Percentiles rank a stretch among this genome's conserved stretches.
Conservation (phyloP, 345 rosid species). For the thale cress (Arabidopsis thaliana) region DNA sequence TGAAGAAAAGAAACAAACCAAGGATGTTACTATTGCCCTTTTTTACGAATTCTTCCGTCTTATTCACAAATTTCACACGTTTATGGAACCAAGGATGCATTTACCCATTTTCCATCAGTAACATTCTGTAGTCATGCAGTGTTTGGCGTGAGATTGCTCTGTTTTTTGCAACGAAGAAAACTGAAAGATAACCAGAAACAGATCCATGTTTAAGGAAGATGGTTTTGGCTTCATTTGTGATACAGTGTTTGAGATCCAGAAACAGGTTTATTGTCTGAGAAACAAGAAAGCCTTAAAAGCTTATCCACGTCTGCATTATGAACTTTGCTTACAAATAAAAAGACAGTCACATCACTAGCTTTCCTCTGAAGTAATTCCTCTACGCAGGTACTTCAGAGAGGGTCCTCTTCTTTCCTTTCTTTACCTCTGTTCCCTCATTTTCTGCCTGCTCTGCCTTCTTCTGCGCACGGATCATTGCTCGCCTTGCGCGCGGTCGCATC, state of each 20-base stretch:
- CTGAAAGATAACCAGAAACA: background rate
- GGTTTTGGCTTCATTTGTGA: background rate
- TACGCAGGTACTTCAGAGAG: conserved; percentile 50
- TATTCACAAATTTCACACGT: background rate
- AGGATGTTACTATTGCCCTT: conserved; percentile 7
- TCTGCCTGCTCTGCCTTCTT: conserved; percentile 78
- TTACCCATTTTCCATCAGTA: background rate
- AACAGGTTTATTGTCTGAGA: conserved; percentile 17
- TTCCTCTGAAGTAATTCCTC: conserved; percentile 15
- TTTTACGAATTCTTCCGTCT: background rate
- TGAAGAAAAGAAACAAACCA: conserved; percentile 25
- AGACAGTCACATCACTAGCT: conserved; percentile 12
- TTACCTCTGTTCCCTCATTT: conserved; percentile 48
- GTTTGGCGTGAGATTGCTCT: background rate
- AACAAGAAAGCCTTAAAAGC: conserved; percentile 31
- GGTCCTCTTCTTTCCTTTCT: conserved; percentile 61
- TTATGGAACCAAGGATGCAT: background rate
- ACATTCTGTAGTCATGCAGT: background rate
- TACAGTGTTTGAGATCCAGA: background rate
- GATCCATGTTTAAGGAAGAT: conserved; percentile 13
- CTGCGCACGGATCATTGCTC: conserved; percentile 91
- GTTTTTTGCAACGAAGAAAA: background rate
- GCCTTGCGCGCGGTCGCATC: conserved; percentile 91
- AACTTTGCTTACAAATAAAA: conserved; percentile 25
- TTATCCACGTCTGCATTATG: conserved; percentile 37